Evolutionary conservation across 2,329 filamentous ascomycete genomes (phyloP), one percentile per base, ranked within the genome.

Genomic region (Tolypocladium album): DNA sequence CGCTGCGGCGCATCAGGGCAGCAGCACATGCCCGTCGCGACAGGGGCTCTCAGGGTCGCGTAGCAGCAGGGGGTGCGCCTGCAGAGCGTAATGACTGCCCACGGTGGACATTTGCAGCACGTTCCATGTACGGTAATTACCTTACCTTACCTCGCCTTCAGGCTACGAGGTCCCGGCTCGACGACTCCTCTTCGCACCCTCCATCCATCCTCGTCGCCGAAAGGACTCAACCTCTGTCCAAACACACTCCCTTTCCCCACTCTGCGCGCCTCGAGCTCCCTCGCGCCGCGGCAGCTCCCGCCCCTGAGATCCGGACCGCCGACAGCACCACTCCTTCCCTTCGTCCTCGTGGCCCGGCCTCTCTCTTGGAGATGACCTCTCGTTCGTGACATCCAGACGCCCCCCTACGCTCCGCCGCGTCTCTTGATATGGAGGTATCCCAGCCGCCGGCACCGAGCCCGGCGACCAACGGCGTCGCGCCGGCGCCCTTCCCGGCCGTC

Each of bases 401-500:
- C 27, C 27, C n/a, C 43, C 34, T n/a, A 24, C 53, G 9, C 50
- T 15, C 22, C 39, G 50, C 39, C 58, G 20, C 31, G 3, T 38
- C 36, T 53, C 24, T 63, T 70, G 75, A 62, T 69, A 84, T 84
- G 82, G 82, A 84, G 73, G 78, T 82, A 64, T 76, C 76, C 59
- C 75, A 80, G 61, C 72, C 79, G 60, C 69, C 76, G 66, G 69
- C 71, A 63, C 74, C 76, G 68, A 73, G 72, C 63, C 67, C 77
- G 62, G 72, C 75, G 62, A 64, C 77, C 61, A 82, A 82, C 69
- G 81, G 80, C 67, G 73, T 78, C 57, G 63, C 72, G 50, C 63
- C 73, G 53, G 64, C 80, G 60, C 67, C 80, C 55, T 82, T 85
- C 65, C 76, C 78, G 61, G 76, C 79, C 63, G 76, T 90, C 70